These are phyloP conservation scores for Globisporangium viniferum DNA, from an alignment of 352 stramenopile species.

Conservation along the genomic window DNA sequence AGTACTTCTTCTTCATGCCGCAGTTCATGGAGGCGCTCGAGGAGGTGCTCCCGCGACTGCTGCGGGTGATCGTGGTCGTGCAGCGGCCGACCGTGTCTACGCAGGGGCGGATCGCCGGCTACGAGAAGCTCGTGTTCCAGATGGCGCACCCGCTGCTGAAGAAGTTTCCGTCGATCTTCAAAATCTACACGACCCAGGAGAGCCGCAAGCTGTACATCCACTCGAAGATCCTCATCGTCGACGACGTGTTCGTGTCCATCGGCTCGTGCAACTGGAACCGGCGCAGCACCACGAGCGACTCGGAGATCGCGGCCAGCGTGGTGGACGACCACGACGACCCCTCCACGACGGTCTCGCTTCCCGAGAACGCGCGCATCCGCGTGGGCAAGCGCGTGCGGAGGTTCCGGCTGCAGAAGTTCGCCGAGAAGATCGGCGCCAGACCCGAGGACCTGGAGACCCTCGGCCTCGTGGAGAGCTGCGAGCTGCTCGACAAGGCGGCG, in stretches of 20 bases:
- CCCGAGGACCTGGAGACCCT: constrained; percentile 16
- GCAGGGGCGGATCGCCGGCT: constrained; percentile 36
- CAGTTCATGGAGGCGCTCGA: constrained; percentile 48
- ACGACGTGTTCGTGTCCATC: constrained; percentile 85
- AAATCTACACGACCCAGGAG: constrained; percentile 53
- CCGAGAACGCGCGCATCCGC: constrained; percentile 28
- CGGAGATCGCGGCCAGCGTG: constrained; percentile 57
- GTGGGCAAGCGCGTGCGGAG: constrained; percentile 36
- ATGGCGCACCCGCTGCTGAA: constrained; percentile 52
- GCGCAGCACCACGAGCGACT: constrained; percentile 82
- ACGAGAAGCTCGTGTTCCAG: constrained; percentile 65
- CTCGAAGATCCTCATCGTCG: constrained; percentile 72
- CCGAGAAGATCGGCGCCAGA: constrained; percentile 34
- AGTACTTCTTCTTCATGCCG: constrained; percentile 72
- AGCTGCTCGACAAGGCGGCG: constrained; percentile 28
- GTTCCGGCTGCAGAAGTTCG: constrained; percentile 58
- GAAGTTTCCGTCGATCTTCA: constrained; percentile 53
- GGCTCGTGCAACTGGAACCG: constrained; percentile 92
- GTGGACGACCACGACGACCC: constrained; percentile 24
- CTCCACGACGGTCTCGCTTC: neutral
- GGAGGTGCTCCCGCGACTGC: constrained; percentile 36
- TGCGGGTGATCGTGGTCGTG: constrained; percentile 54
- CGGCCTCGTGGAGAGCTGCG: constrained; percentile 22
- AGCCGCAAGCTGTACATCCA: constrained; percentile 68
- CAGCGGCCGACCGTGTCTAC: constrained; percentile 30